Conservation (phyloP, 805 yeast species). For the Candida piceae region DNA sequence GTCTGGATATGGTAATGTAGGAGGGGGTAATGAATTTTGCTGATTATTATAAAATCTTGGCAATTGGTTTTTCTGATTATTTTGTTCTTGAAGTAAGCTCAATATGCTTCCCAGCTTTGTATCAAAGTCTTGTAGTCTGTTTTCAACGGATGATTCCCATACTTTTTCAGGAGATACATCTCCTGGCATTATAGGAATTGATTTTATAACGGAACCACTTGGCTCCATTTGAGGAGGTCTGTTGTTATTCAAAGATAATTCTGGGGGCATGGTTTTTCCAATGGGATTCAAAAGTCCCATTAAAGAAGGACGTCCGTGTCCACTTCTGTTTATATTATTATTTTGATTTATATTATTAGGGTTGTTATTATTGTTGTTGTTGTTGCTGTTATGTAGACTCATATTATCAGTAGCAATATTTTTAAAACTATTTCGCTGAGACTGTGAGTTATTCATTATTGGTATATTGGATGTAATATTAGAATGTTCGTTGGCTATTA, state of each 20-base stretch:
- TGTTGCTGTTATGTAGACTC: too few relatives aligned
- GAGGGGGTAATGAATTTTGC: background rate
- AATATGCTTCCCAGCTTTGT: conserved; percentile 35
- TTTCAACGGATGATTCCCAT: conserved; percentile 37
- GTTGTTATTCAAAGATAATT: too few relatives aligned
- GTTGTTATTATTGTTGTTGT: background rate
- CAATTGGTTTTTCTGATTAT: conserved; percentile 3
- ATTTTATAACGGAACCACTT: too few relatives aligned
- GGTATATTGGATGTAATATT: too few relatives aligned
- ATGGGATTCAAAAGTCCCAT: conserved; percentile 16
- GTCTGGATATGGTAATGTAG: background rate
- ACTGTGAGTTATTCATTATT: too few relatives aligned
- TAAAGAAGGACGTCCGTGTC: conserved; percentile 7
- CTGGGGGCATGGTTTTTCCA: too few relatives aligned
- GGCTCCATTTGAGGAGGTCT: too few relatives aligned
- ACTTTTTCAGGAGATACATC: too few relatives aligned
- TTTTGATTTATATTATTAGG: background rate
- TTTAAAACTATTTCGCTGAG: too few relatives aligned
- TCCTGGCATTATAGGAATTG: too few relatives aligned
- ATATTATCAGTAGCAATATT: too few relatives aligned
- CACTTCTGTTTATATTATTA: too few relatives aligned
- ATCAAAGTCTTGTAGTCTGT: conserved; percentile 35
- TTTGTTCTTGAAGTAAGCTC: conserved; percentile 28
- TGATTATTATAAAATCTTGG: background rate
- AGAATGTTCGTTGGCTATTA: background rate